phyloP scores from a whole-genome alignment of 2,329 filamentous ascomycete genomes.

The Corinectria fuckeliana region DNA sequence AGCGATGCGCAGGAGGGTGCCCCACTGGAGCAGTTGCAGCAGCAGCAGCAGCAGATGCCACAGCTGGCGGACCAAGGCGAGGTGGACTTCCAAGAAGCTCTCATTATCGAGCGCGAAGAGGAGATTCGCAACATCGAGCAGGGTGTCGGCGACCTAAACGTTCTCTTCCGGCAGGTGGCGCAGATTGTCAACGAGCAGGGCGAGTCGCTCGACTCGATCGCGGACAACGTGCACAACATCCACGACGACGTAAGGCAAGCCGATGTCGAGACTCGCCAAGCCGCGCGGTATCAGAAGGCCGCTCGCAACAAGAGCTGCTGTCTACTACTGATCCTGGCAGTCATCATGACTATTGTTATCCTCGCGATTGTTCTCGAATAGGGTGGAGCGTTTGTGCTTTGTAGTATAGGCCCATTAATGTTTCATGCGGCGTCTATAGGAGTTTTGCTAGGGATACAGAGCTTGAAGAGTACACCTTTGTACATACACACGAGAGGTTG shows the following conservation, averaged over 20 bases:
- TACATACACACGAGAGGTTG: conserved; percentile 27
- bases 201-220: conserved; percentile 84
- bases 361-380: conserved; percentile 83
- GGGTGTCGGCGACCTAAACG: conserved; percentile 92
- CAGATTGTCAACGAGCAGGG: conserved; percentile 97
- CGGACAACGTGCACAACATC: conserved; percentile 85
- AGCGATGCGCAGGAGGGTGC: conserved; percentile 41
- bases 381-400: conserved; percentile 22
- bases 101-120: conserved; percentile 95
- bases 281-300: conserved; percentile 92
- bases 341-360: conserved; percentile 89
- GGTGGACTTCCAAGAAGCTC: conserved; percentile 94
- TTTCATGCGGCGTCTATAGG: conserved; percentile 35
- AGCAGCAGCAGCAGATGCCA: conserved; percentile 68
- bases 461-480: conserved; percentile 27
- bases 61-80: conserved; percentile 90
- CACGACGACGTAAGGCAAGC: conserved; percentile 83
- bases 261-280: conserved; percentile 83
- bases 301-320: conserved; percentile 95
- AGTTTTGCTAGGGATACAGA: conserved; percentile 35
- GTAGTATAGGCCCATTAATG: conserved; percentile 19
- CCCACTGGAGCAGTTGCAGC: conserved; percentile 63
- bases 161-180: conserved; percentile 96
- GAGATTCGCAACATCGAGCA: conserved; percentile 99
- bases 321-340: conserved; percentile 82